A percentile compares a stretch with the other conserved stretches of the same genome.
Evolutionary conservation across 768 basidiomycete species (phyloP).

Genomic region (Sistotremastrum suecicum): DNA sequence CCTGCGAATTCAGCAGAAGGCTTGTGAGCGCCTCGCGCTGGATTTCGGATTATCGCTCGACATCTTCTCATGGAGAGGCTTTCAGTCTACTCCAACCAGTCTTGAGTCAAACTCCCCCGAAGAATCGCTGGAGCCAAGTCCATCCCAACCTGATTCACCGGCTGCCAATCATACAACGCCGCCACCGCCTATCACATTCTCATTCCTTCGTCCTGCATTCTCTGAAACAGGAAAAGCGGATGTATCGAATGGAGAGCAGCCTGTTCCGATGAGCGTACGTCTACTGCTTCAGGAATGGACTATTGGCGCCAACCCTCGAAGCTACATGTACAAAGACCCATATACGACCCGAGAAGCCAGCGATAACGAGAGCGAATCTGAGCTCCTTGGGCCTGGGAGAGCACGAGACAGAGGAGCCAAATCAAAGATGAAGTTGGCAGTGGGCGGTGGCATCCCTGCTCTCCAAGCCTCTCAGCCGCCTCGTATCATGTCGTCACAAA

Average conservation of each 20-base stretch:
- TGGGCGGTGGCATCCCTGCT: too few species aligned
- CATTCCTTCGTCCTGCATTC: conserved; percentile 39
- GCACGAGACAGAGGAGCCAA: too few species aligned
- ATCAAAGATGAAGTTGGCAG: too few species aligned
- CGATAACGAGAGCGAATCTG: neutral
- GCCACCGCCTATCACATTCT: conserved; percentile 48
- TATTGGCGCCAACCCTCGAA: conserved; percentile 33
- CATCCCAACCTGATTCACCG: neutral
- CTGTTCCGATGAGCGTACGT: conserved; percentile 40
- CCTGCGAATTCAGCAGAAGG: conserved; percentile 33
- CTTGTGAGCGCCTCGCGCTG: conserved; percentile 45
- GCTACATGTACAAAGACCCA: conserved; percentile 40
- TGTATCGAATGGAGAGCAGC: conserved; percentile 6
- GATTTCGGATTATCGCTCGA: conserved; percentile 49
- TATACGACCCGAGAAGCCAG: conserved; percentile 18
- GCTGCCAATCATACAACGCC: conserved; percentile 13
- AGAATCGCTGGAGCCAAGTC: conserved; percentile 3
- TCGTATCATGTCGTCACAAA: too few species aligned
- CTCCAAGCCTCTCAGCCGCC: too few species aligned
- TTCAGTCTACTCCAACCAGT: conserved; percentile 10
- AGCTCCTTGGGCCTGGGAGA: too few species aligned
- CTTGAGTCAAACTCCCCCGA: conserved; percentile 19
- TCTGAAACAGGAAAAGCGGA: neutral
- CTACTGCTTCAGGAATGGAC: conserved; percentile 60
- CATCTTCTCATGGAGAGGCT: conserved; percentile 28